Conservation (phyloP, 768 basidiomycete species). For the Lentinula raphanica region DNA sequence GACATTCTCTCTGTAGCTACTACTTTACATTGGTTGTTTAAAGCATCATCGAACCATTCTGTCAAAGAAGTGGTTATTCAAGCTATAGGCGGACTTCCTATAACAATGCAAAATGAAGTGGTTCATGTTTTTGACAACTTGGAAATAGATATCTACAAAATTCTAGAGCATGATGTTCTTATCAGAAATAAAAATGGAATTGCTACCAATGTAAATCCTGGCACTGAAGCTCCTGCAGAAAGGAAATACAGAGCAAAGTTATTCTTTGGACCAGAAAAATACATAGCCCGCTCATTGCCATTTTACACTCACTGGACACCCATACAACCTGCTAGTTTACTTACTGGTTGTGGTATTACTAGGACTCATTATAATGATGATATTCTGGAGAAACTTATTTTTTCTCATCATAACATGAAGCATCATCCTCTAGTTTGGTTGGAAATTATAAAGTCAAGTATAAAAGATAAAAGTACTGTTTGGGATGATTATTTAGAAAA, state of each 20-base stretch:
- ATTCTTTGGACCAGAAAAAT: too few relatives aligned
- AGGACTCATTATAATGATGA: not conserved
- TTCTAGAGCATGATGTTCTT: not conserved
- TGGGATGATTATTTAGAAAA: not conserved
- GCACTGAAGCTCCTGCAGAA: too few relatives aligned
- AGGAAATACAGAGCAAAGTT: too few relatives aligned
- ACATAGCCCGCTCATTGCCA: too few relatives aligned
- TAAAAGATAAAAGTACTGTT: not conserved
- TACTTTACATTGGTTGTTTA: not conserved
- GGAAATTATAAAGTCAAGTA: not conserved
- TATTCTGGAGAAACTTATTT: not conserved
- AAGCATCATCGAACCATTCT: not conserved
- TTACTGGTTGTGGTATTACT: not conserved
- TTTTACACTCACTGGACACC: too few relatives aligned
- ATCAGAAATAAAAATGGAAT: too few relatives aligned
- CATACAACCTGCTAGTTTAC: too few relatives aligned
- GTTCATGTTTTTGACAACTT: not conserved
- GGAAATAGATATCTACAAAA: not conserved
- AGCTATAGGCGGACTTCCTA: not conserved
- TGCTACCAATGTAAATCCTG: too few relatives aligned
- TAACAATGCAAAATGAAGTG: not conserved
- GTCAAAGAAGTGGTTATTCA: not conserved
- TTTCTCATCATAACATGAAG: not conserved
- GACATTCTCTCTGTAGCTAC: not conserved
- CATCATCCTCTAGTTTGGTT: not conserved